phyloP scores from a whole-genome alignment of 495 filamentous ascomycete species.

The Eremomyces bilateralis region DNA sequence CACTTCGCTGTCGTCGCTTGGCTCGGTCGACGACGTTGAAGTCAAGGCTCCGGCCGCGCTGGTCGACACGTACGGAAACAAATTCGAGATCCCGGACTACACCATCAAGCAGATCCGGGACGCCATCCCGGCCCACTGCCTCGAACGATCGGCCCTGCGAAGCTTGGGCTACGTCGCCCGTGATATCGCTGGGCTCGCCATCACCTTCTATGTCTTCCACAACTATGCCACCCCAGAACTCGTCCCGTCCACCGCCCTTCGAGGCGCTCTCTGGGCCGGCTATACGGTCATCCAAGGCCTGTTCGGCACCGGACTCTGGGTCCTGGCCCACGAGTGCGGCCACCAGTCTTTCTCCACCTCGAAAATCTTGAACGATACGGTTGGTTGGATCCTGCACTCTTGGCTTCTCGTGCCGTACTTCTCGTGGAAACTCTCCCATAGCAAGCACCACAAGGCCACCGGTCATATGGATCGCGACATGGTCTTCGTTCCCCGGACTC shows the following conservation, averaged over 20 bases:
- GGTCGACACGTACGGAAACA: slow-evolving; percentile 50
- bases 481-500: slow-evolving; percentile 84
- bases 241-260: slow-evolving; percentile 31
- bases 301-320: slow-evolving; percentile 63
- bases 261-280: slow-evolving; percentile 31
- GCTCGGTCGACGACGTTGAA: slow-evolving; percentile 32
- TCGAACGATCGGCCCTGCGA: slow-evolving; percentile 40
- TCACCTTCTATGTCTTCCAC: slow-evolving; percentile 45
- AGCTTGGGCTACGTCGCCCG: slow-evolving; percentile 48
- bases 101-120: slow-evolving; percentile 64
- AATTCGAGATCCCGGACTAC: slow-evolving; percentile 52
- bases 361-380: slow-evolving; percentile 37
- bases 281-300: slow-evolving; percentile 60
- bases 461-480: slow-evolving; percentile 91
- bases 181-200: slow-evolving; percentile 38
- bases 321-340: slow-evolving; percentile 72
- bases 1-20: slow-evolving; percentile 78
- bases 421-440: slow-evolving; percentile 57
- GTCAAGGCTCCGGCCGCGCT: slow-evolving; percentile 17
- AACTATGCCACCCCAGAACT: slow-evolving; percentile 34
- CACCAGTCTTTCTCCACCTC: slow-evolving; percentile 50
- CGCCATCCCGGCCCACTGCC: slow-evolving; percentile 70
- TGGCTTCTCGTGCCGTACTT: slow-evolving; percentile 48
- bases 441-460: slow-evolving; percentile 70
- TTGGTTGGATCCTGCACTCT: slow-evolving; percentile 46